A percentile compares a stretch with the other conserved stretches of the same genome.
phyloP scores from a whole-genome alignment of 345 rosid species.

The Camelina hispida region DNA sequence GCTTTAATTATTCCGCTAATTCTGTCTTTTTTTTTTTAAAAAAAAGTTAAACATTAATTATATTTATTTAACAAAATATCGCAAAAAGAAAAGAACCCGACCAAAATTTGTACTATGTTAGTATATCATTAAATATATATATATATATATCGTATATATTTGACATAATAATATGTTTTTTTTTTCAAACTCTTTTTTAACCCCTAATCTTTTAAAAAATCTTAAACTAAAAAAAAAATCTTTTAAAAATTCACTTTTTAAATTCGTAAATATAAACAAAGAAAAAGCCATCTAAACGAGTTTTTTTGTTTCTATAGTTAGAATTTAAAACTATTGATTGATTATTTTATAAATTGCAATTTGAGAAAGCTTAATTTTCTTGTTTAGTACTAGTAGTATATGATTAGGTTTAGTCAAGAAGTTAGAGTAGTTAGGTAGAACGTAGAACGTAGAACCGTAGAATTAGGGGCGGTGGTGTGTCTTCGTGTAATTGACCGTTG shows the following conservation, averaged over 20 bases:
- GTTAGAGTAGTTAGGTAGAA: neutral
- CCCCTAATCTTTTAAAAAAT: too few relatives aligned
- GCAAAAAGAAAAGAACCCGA: neutral
- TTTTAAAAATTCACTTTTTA: too few relatives aligned
- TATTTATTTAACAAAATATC: neutral
- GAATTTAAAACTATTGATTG: neutral
- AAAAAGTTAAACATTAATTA: neutral
- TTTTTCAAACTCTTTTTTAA: neutral
- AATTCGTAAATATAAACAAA: neutral
- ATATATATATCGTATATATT: neutral
- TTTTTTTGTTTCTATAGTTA: too few relatives aligned
- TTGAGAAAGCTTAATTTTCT: slow-evolving; percentile 10
- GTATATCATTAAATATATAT: too few relatives aligned
- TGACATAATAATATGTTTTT: neutral
- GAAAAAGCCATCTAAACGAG: neutral
- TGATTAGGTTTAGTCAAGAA: neutral
- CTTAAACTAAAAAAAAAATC: too few relatives aligned
- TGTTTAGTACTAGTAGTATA: neutral
- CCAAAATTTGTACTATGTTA: too few relatives aligned
- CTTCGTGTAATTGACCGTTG: slow-evolving; percentile 51
- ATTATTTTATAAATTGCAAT: neutral
- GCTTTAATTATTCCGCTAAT: slow-evolving; percentile 41
- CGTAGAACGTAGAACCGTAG: neutral
- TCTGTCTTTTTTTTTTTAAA: slow-evolving; percentile 19
- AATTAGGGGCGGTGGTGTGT: slow-evolving; percentile 31